These are phyloP conservation scores for Diaporthe aspalathi DNA, from an alignment of 2,329 filamentous ascomycete genomes.

Conservation along the genomic window DNA sequence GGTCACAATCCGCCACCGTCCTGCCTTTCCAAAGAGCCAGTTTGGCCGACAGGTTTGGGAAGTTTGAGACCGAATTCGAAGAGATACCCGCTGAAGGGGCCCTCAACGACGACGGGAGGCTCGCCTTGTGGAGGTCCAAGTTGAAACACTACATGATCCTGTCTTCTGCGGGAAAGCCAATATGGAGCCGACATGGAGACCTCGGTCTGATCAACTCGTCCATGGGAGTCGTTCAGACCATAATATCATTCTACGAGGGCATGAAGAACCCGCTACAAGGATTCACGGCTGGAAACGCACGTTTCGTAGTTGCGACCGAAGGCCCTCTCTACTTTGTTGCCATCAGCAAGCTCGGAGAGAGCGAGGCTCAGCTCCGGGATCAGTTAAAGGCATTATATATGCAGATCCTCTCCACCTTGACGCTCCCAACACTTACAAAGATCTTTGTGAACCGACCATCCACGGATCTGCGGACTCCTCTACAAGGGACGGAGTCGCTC, in stretches of 20 bases:
- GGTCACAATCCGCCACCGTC: constrained; percentile 69
- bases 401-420: constrained; percentile 96
- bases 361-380: constrained; percentile 84
- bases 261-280: constrained; percentile 80
- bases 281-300: constrained; percentile 87
- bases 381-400: constrained; percentile 97
- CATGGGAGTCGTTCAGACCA: constrained; percentile 94
- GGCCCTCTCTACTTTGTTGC: constrained; percentile 93
- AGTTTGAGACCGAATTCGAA: constrained; percentile 84
- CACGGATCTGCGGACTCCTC: constrained; percentile 88
- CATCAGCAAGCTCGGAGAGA: constrained; percentile 92
- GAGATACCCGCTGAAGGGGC: constrained; percentile 69
- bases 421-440: constrained; percentile 84
- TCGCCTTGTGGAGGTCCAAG: constrained; percentile 88
- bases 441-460: constrained; percentile 92
- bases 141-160: constrained; percentile 97
- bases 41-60: constrained; percentile 63
- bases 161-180: constrained; percentile 95
- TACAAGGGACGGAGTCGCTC: constrained; percentile 91
- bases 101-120: constrained; percentile 66
- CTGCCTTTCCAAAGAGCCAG: constrained; percentile 66
- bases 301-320: constrained; percentile 87
- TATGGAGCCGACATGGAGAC: constrained; percentile 95
- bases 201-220: constrained; percentile 90
- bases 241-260: constrained; percentile 95